Percentiles rank a stretch among this genome's conserved stretches.
phyloP scores from a whole-genome alignment of 2,329 filamentous ascomycete species.

The Fusarium sublunatum region DNA sequence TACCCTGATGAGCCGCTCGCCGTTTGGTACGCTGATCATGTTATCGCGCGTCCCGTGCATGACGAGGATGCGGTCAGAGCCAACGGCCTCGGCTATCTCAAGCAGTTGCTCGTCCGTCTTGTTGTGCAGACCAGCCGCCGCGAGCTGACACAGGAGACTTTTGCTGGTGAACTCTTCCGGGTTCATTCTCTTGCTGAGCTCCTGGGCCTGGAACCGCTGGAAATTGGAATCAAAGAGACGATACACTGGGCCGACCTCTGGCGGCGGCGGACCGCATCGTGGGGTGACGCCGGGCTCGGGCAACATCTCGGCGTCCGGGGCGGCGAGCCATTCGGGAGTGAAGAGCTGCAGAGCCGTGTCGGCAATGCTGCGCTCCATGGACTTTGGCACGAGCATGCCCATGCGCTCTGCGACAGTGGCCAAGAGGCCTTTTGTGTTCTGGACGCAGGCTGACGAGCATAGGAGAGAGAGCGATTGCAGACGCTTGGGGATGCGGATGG shows the following conservation, averaged over 20 bases:
- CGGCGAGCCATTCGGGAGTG: constrained; percentile 68
- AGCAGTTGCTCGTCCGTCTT: constrained; percentile 69
- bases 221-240: constrained; percentile 77
- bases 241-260: constrained; percentile 53
- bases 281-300: constrained; percentile 59
- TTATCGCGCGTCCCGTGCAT: constrained; percentile 79
- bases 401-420: constrained; percentile 72
- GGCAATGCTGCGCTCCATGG: constrained; percentile 72
- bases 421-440: constrained; percentile 70
- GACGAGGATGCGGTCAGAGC: constrained; percentile 78
- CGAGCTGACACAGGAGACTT: constrained; percentile 80
- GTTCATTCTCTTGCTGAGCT: constrained; percentile 77
- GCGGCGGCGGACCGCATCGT: constrained; percentile 50
- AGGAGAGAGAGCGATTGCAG: constrained; percentile 69
- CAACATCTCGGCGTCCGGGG: constrained; percentile 68
- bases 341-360: constrained; percentile 76
- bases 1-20: constrained; percentile 72
- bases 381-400: constrained; percentile 74
- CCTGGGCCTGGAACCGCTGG: constrained; percentile 83
- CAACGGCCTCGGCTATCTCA: constrained; percentile 73
- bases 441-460: constrained; percentile 70
- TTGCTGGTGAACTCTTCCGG: constrained; percentile 68
- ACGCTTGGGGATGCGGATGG: constrained; percentile 62
- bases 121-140: constrained; percentile 82
- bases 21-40: constrained; percentile 82